phyloP scores from a whole-genome alignment of 2,329 filamentous ascomycete genomes.

The Orbilia javanica region DNA sequence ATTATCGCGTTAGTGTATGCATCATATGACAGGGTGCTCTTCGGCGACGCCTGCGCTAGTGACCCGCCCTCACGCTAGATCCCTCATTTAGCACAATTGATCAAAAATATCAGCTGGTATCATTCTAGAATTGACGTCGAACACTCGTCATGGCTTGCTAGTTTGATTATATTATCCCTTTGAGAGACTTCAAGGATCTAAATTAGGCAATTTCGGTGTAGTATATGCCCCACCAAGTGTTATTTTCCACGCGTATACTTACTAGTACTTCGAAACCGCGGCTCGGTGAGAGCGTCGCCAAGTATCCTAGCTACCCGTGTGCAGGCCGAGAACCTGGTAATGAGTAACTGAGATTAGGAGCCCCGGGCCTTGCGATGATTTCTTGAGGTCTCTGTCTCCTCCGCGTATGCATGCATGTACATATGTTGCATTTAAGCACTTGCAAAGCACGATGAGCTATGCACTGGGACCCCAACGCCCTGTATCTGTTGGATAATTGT shows the following conservation, averaged over 20 bases:
- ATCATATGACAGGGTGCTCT: constrained; percentile 5
- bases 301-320: too few relatives aligned
- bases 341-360: too few relatives aligned
- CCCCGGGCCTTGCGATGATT: too few relatives aligned
- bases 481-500: not conserved
- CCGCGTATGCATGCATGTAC: not conserved
- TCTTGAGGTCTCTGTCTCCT: too few relatives aligned
- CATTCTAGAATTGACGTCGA: constrained; percentile 34
- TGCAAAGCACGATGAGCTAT: not conserved
- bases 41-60: constrained; percentile 58
- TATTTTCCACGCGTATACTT: not conserved
- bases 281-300: constrained; percentile 46
- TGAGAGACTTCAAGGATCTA: constrained; percentile 21
- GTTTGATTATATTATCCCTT: not conserved
- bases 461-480: not conserved
- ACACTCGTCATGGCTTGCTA: not conserved
- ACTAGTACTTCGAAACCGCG: not conserved
- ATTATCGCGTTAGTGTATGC: not conserved
- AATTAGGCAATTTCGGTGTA: not conserved
- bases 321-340: too few relatives aligned
- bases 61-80: constrained; percentile 22
- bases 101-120: constrained; percentile 28
- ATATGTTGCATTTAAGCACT: not conserved
- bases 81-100: constrained; percentile 16
- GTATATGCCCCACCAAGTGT: not conserved